Evolutionary conservation across 768 basidiomycete genomes (phyloP), one percentile per base, ranked within the genome.

Genomic region (Russula emetica): DNA sequence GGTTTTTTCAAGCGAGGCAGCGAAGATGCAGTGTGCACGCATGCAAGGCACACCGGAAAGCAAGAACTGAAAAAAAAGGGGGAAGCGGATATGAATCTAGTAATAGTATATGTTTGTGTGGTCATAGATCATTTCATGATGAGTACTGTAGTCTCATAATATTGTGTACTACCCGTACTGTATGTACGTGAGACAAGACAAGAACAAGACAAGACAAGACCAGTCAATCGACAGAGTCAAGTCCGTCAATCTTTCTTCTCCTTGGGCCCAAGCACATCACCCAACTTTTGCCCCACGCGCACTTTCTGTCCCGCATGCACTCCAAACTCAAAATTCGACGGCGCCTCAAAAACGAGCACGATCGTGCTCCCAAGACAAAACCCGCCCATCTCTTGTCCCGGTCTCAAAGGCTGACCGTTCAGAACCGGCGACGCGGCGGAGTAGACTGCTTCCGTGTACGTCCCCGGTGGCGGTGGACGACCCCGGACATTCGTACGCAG

Each of bases 381-480:
- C 1, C 95, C 97, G 36, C 97, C 97, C 90, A 98, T 93, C 78
- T 99, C 95, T 74, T 97, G 91, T 0, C 92, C 95, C 1, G 90
- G 81, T 0, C 78, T 79, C 51, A 98, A 80, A 1, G 96, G 95
- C 71, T 97, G 94, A 0, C 97, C 97, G 20, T 85, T 82, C 40
- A 98, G 80, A 30, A 98, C 75, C 0, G 86, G 77, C 1, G 91
- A 94, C 0, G 95, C 96, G 7, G 82, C 83, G 2, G 86, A 83
- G 75, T 99, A 99, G 16, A 92, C 87, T 0, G 95, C 97, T 76
- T 98, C 97, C 6, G 85, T 83, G 76, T 92, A 97, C 1, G 93
- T 90, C 32, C 94, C 95, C 0, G 88, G 79, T 44, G 90, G 92
- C 58, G 85, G 88, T 32, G 79, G 80, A 3, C 81, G 79, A 1